phyloP scores from a whole-genome alignment of 169 alveolate genomes.

The Eimeria sp. region DNA sequence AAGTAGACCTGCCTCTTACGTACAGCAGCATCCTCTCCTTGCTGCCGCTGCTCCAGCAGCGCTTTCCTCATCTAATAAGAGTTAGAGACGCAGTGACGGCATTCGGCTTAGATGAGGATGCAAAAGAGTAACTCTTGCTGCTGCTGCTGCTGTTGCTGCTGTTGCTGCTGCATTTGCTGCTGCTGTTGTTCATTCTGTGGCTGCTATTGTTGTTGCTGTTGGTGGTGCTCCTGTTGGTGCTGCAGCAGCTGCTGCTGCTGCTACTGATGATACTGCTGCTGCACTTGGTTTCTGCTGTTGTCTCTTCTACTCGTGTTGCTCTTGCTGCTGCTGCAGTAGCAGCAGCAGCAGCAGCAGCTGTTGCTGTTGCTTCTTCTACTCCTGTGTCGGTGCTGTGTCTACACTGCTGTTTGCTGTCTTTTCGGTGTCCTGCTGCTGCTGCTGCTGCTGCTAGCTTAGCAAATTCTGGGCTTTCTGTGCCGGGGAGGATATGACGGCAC shows the following conservation, averaged over 20 bases:
- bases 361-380: background rate
- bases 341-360: background rate
- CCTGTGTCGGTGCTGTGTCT: background rate
- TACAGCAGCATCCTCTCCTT: constrained; percentile 27
- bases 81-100: constrained; percentile 13
- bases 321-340: background rate
- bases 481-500: background rate
- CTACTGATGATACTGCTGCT: background rate
- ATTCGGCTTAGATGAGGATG: constrained; percentile 26
- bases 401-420: background rate
- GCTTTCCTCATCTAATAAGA: constrained; percentile 13
- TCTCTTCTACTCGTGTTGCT: background rate
- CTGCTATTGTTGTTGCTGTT: background rate
- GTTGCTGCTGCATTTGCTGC: constrained; percentile 15
- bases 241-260: background rate
- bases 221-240: background rate
- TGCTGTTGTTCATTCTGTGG: constrained; percentile 1
- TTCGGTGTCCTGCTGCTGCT: constrained; percentile 15
- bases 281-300: background rate
- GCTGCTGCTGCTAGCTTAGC: background rate
- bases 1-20: constrained; percentile 14
- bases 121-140: background rate
- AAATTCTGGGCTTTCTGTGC: background rate
- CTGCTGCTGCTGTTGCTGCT: constrained; percentile 38
- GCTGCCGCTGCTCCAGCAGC: constrained; percentile 63